Conservation (phyloP, 768 basidiomycete genomes). For the Podaxis pistillaris region DNA sequence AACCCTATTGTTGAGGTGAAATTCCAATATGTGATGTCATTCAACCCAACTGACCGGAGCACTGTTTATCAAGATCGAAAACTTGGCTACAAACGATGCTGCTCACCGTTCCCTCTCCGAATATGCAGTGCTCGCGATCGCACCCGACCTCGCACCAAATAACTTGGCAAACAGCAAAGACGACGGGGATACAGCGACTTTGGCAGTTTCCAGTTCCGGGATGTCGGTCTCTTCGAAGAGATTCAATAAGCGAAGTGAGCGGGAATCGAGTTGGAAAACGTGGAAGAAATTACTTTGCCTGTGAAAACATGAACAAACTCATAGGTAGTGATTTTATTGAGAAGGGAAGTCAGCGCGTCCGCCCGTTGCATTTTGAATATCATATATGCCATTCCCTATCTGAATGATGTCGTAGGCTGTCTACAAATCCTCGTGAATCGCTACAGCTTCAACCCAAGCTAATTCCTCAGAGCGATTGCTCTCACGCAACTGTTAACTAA, state of each 20-base stretch:
- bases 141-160: conserved; percentile 32
- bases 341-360: too few relatives aligned
- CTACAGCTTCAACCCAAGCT: too few relatives aligned
- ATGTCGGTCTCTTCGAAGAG: conserved; percentile 8
- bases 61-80: conserved; percentile 26
- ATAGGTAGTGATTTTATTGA: too few relatives aligned
- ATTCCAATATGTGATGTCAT: not conserved
- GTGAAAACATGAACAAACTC: not conserved
- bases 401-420: too few relatives aligned
- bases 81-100: conserved; percentile 36
- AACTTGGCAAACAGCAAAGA: not conserved
- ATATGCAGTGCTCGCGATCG: conserved; percentile 35
- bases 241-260: not conserved
- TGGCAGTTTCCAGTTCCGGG: conserved; percentile 9
- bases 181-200: conserved; percentile 20
- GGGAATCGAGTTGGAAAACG: not conserved
- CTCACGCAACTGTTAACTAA: too few relatives aligned
- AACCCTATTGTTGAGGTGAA: conserved; percentile 41
- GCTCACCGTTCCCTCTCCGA: conserved; percentile 31
- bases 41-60: not conserved
- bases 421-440: too few relatives aligned
- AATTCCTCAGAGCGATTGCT: too few relatives aligned
- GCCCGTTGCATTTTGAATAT: too few relatives aligned
- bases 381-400: too few relatives aligned
- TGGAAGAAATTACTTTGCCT: not conserved